Base-by-base conservation (phyloP, 345 rosid genomes). In the Aquilaria yunnanensis region DNA sequence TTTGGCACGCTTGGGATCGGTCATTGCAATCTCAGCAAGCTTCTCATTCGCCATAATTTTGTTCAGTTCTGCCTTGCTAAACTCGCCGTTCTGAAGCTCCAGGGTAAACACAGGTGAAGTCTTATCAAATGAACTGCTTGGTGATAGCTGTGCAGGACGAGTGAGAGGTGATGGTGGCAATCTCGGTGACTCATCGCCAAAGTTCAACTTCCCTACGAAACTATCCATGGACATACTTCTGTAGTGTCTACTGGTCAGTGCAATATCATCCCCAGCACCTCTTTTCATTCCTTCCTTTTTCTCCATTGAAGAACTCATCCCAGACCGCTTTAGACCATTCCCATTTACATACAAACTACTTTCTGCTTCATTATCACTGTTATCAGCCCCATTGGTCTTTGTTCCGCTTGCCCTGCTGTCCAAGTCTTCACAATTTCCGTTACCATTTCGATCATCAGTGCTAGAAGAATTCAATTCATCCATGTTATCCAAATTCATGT, bases 151-250 rank as follows among this genome's bases (percentile, higher is more conserved):
- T 41, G 90, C 76, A 0, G 87, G 80, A 8, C 78, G 73, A 70
- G 74, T 59, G 30, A 92, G 92, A 2, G 96, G 90, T 12, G 97
- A 86, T 69, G 90, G 92, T 43, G 90, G 92, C 53, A 87, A 72
- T 74, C 83, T 90, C 8, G 87, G 87, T 0, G 92, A 84, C 57
- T 93, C 98, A 2, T 86, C 91, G 1, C 81, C 83, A 14, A 90
- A 85, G 62, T 85, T 83, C 77, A 90, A 62, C 75, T 83, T 86
- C 14, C 72, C 96, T 85, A 90, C 88, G 68, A 90, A 88, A 37
- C 97, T 94, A 70, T 94, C 99, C 76, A 88, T 88, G 7, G 99
- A 94, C 69, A 90, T 79, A 80, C 99, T 94, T 77, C 99, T 80
- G 67, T 69, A 88, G 72, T 94, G 99, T 66, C 96, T 79, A 53